These are phyloP conservation scores for Gliomastix tumulicola DNA, from an alignment of 2,329 filamentous ascomycete genomes.

Conservation along the genomic window DNA sequence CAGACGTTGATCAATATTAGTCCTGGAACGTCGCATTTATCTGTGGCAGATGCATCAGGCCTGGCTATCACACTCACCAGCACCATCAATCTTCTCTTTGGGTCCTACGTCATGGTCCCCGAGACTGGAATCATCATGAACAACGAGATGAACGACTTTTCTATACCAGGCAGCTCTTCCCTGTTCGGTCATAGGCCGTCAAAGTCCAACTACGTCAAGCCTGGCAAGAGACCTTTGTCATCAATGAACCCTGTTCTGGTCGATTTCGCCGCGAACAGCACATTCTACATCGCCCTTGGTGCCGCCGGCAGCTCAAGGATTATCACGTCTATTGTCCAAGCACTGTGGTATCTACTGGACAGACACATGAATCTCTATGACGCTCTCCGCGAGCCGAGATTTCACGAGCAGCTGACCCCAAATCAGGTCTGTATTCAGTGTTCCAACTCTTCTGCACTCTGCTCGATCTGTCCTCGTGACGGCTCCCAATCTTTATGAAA, in stretches of 20 bases:
- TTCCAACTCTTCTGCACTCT: no score
- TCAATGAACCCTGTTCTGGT: slow-evolving; percentile 74
- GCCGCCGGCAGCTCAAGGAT: slow-evolving; percentile 80
- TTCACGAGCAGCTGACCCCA: slow-evolving; percentile 80
- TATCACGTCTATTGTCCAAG: slow-evolving; percentile 74
- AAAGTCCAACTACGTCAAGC: slow-evolving; percentile 66
- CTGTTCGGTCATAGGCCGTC: slow-evolving; percentile 72
- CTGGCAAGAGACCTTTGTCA: slow-evolving; percentile 71
- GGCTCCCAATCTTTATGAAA: no score
- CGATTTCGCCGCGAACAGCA: slow-evolving; percentile 60
- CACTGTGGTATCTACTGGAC: slow-evolving; percentile 68
- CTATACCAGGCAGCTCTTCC: slow-evolving; percentile 63
- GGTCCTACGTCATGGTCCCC: slow-evolving; percentile 66
- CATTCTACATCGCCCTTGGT: slow-evolving; percentile 65
- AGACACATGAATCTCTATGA: slow-evolving; percentile 50
- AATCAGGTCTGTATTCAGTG: no score
- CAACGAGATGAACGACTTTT: slow-evolving; percentile 64
- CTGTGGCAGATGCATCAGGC: slow-evolving; percentile 61
- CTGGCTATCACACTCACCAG: slow-evolving; percentile 72
- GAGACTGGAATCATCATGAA: slow-evolving; percentile 76
- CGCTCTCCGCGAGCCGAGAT: slow-evolving; percentile 59
- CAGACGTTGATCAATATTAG: no score
- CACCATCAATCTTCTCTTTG: slow-evolving; percentile 76
- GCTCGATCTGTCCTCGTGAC: no score
- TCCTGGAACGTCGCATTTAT: slow-evolving; percentile 61